These are phyloP conservation scores for Xerocomus potaroensis DNA, from an alignment of 768 basidiomycete species.

Conservation along the genomic window DNA sequence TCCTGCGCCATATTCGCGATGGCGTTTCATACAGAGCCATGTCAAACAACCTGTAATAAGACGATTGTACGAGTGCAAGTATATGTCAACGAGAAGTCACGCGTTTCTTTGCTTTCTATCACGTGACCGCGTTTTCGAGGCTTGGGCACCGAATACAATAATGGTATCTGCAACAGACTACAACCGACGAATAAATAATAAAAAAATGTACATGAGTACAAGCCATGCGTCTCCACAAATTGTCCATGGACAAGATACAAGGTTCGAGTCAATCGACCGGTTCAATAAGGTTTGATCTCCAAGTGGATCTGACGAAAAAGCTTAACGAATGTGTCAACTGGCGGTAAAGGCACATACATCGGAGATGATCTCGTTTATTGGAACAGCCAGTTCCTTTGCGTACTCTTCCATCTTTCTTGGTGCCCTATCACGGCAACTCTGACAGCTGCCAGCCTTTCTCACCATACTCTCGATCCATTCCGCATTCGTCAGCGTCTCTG, in stretches of 20 bases:
- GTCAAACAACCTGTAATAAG: conserved; percentile 10
- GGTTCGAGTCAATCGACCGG: conserved; percentile 13
- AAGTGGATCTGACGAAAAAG: conserved; percentile 18
- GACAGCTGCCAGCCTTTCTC: conserved; percentile 29
- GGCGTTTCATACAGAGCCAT: conserved; percentile 71
- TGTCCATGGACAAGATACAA: background rate
- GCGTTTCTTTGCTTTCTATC: conserved; percentile 17
- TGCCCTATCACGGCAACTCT: conserved; percentile 26
- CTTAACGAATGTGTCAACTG: background rate
- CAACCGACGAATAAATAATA: conserved; percentile 1
- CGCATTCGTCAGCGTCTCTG: conserved; percentile 25
- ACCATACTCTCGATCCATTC: conserved; percentile 32
- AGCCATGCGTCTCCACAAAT: background rate
- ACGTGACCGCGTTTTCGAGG: conserved; percentile 22
- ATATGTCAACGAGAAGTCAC: conserved; percentile 1
- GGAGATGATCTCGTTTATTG: conserved; percentile 27
- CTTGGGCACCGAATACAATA: background rate
- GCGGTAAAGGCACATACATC: conserved; percentile 17
- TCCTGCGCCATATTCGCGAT: conserved; percentile 79
- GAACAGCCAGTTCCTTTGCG: conserved; percentile 23
- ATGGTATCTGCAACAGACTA: background rate
- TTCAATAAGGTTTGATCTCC: conserved; percentile 29
- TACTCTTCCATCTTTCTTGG: conserved; percentile 30
- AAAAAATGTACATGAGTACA: background rate
- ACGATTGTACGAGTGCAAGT: background rate